phyloP scores from a whole-genome alignment of 2,329 filamentous ascomycete species.

The Teratosphaeriaceae sp. region DNA sequence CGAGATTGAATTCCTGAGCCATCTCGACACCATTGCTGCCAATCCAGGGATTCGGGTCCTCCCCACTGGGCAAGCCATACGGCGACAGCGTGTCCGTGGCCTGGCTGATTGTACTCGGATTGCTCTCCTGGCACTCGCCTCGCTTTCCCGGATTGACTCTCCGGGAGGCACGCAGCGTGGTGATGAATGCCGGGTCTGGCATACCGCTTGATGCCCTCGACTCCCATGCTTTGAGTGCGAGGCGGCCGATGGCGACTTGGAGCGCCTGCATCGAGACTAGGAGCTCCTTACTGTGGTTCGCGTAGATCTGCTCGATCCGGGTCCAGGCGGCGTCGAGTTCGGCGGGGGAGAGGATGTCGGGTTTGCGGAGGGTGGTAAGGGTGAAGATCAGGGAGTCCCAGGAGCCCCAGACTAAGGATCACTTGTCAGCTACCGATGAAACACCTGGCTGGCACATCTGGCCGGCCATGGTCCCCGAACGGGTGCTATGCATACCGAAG shows the following conservation, averaged over 20 bases:
- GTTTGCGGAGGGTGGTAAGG: conserved; percentile 23
- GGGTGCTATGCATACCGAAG: conserved; percentile 18
- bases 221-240: conserved; percentile 40
- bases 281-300: conserved; percentile 33
- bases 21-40: not conserved
- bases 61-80: not conserved
- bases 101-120: not conserved
- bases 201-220: conserved; percentile 10
- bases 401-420: conserved; percentile 21
- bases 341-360: conserved; percentile 12
- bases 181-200: conserved; percentile 14
- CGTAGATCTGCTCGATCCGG: conserved; percentile 36
- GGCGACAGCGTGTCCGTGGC: not conserved
- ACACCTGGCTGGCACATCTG: no score
- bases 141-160: not conserved
- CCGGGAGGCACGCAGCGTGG: conserved; percentile 4
- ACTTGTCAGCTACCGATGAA: not conserved
- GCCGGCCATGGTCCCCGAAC: no score
- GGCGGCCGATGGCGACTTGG: conserved; percentile 34
- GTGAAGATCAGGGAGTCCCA: conserved; percentile 31
- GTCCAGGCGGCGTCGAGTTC: conserved; percentile 32
- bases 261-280: conserved; percentile 32
- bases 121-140: not conserved
- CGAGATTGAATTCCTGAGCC: conserved; percentile 11
- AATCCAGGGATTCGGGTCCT: not conserved